Percentiles rank a stretch among this genome's conserved stretches.
These are phyloP conservation scores for Paracorniculantispora psalliotae DNA, from an alignment of 2,329 filamentous ascomycete genomes.

Conservation along the genomic window DNA sequence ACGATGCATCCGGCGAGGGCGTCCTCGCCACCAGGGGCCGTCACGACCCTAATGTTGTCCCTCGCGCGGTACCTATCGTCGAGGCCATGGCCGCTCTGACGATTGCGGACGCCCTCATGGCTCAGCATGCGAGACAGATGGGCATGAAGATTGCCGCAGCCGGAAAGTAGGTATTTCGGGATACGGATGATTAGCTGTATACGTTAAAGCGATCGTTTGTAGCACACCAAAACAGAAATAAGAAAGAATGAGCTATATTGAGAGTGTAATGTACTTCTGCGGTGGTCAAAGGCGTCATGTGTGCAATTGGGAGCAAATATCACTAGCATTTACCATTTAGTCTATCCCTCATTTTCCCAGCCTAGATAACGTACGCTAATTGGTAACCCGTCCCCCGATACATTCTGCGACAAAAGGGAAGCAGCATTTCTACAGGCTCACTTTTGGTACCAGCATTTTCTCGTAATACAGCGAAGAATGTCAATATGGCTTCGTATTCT, in stretches of 20 bases:
- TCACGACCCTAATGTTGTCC: constrained; percentile 91
- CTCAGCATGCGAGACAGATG: constrained; percentile 62
- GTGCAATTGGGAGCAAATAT: constrained; percentile 1
- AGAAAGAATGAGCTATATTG: constrained; percentile 3
- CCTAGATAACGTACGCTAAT: neutral
- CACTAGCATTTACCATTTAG: constrained; percentile 1
- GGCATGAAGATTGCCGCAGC: constrained; percentile 24
- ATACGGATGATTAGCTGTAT: neutral
- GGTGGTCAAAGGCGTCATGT: neutral
- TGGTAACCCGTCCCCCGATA: neutral
- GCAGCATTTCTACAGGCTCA: neutral
- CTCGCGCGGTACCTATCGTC: constrained; percentile 64
- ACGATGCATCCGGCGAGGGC: constrained; percentile 66
- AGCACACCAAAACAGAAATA: neutral
- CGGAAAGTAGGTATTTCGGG: neutral
- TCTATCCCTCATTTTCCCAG: neutral
- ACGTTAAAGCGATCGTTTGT: neutral
- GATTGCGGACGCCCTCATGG: constrained; percentile 80
- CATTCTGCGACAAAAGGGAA: neutral
- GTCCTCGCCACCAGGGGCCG: constrained; percentile 85
- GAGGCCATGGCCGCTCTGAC: constrained; percentile 89
- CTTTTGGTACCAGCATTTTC: neutral
- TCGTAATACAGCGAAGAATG: neutral
- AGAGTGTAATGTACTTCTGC: neutral
- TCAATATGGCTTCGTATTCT: neutral